Evolutionary conservation across 768 basidiomycete genomes (phyloP).

Genomic region (Leccinum aurantiacum): DNA sequence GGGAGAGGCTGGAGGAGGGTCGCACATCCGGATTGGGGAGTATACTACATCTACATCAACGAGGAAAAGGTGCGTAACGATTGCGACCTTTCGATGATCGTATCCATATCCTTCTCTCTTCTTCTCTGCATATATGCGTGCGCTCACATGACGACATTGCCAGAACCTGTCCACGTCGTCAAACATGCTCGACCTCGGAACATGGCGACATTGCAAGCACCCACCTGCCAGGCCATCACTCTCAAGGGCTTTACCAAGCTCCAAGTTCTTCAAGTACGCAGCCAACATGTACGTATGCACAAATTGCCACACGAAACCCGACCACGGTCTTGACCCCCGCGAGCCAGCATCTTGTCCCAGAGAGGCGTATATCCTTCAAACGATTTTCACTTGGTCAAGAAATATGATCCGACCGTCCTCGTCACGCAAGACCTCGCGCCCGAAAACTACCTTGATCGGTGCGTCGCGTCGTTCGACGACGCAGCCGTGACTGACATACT

Average conservation of each 20-base stretch:
- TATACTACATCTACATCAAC: no score
- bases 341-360: constrained; percentile 88
- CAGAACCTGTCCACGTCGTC: no score
- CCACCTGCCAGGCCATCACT: constrained; percentile 75
- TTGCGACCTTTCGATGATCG: no score
- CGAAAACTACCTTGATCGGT: constrained; percentile 89
- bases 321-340: neutral
- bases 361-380: constrained; percentile 96
- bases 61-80: no score
- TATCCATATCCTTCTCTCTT: no score
- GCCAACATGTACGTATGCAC: constrained; percentile 78
- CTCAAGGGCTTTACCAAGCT: constrained; percentile 93
- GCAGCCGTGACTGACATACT: neutral
- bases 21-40: no score
- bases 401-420: constrained; percentile 94
- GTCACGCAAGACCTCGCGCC: constrained; percentile 92
- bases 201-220: constrained; percentile 48
- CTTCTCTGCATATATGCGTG: no score
- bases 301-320: neutral
- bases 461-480: neutral
- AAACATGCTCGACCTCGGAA: neutral
- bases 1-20: no score
- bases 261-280: constrained; percentile 98
- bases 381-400: constrained; percentile 99
- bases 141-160: no score